A percentile compares a stretch with the other conserved stretches of the same genome.
phyloP scores from a whole-genome alignment of 75 land plant species.

The Isoetes taiwanensis region DNA sequence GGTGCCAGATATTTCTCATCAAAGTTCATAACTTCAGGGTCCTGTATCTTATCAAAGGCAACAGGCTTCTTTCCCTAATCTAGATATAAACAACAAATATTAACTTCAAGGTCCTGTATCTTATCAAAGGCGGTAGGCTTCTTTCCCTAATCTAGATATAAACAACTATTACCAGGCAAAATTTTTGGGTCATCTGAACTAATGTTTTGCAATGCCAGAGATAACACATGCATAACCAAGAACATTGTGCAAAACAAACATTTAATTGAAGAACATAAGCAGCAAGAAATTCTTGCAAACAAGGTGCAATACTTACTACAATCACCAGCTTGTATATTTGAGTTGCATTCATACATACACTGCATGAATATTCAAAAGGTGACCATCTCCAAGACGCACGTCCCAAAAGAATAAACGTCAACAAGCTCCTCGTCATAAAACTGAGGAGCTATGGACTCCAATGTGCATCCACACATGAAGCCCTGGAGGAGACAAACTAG shows the following conservation, averaged over 20 bases:
- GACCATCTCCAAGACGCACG: constrained; percentile 31
- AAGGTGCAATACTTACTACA: constrained; percentile 32
- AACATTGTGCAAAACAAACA: too few relatives aligned
- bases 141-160: too few relatives aligned
- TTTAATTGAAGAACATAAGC: not conserved
- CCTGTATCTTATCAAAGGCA: constrained; percentile 42
- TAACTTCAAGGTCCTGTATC: too few relatives aligned
- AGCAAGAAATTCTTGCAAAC: not conserved
- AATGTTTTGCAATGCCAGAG: too few relatives aligned
- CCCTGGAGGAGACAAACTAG: not conserved
- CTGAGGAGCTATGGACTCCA: constrained; percentile 31
- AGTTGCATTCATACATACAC: constrained; percentile 74
- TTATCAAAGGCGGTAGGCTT: too few relatives aligned
- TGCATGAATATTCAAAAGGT: constrained; percentile 40
- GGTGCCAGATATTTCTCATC: constrained; percentile 41
- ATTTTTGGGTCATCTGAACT: too few relatives aligned
- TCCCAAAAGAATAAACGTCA: constrained; percentile 27
- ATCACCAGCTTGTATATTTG: constrained; percentile 83
- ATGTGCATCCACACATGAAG: constrained; percentile 15
- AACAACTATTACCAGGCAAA: too few relatives aligned
- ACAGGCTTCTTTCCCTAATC: constrained; percentile 63
- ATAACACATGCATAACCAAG: too few relatives aligned
- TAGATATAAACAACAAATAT: too few relatives aligned
- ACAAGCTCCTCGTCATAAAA: constrained; percentile 29
- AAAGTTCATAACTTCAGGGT: constrained; percentile 41